Evolutionary conservation across 2,329 filamentous ascomycete species (phyloP).

Genomic region (Podosphaera xanthii): DNA sequence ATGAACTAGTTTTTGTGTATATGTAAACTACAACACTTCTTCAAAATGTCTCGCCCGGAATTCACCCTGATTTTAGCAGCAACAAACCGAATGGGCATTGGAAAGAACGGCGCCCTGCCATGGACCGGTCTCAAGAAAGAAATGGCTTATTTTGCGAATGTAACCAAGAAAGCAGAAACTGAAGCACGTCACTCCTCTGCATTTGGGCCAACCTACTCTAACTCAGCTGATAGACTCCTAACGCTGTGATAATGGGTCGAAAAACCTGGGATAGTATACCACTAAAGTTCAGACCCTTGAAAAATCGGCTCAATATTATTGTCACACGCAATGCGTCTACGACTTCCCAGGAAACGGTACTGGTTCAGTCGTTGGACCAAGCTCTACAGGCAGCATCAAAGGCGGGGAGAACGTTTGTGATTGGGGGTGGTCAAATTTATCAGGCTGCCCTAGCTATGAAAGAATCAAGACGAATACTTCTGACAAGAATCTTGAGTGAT

Average conservation of each 20-base stretch:
- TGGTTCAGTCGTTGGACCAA: slow-evolving; percentile 3
- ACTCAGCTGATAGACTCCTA: slow-evolving; percentile 17
- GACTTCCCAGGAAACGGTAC: slow-evolving; percentile 4
- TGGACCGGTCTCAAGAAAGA: slow-evolving; percentile 79
- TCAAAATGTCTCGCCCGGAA: slow-evolving; percentile 18
- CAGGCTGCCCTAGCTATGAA: slow-evolving; percentile 36
- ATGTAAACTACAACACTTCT: neutral
- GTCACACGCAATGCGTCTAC: slow-evolving; percentile 32
- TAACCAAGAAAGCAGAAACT: slow-evolving; percentile 41
- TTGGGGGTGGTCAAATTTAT: slow-evolving; percentile 80
- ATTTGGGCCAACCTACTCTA: neutral
- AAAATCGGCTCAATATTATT: slow-evolving; percentile 60
- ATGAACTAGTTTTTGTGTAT: neutral
- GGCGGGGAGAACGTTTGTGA: slow-evolving; percentile 41
- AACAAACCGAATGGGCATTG: slow-evolving; percentile 76
- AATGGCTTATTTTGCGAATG: slow-evolving; percentile 85
- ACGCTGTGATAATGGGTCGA: slow-evolving; percentile 88
- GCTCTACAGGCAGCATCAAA: slow-evolving; percentile 1
- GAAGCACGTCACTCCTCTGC: slow-evolving; percentile 3
- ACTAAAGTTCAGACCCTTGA: slow-evolving; percentile 51
- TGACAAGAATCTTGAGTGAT: slow-evolving; percentile 45
- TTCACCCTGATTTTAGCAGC: slow-evolving; percentile 88
- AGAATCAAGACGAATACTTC: slow-evolving; percentile 37
- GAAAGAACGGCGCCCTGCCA: slow-evolving; percentile 52
- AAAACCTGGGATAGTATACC: slow-evolving; percentile 94